Evolutionary conservation across 768 basidiomycete genomes (phyloP).

Genomic region (Tylopilus rubrobrunneus): DNA sequence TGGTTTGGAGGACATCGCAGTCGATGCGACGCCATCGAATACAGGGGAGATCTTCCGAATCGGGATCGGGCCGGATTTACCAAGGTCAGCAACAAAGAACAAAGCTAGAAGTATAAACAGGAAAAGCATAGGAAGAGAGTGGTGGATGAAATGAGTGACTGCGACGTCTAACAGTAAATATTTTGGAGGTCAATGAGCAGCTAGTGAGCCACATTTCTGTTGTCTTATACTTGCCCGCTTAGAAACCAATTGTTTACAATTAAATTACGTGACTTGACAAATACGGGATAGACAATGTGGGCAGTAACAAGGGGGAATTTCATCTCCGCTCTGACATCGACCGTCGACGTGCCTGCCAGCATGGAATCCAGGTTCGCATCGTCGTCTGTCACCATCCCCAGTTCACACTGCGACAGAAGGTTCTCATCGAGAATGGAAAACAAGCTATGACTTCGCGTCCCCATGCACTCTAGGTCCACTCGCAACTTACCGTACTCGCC

Average conservation of each 20-base stretch:
- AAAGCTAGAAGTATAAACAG: constrained; percentile 11
- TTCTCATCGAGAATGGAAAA: too few relatives aligned
- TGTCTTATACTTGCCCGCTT: not conserved
- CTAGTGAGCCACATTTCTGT: not conserved
- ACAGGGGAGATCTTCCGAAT: not conserved
- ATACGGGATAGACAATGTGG: not conserved
- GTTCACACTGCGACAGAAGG: too few relatives aligned
- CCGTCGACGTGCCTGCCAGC: not conserved
- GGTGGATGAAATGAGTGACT: constrained; percentile 14
- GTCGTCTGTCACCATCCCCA: too few relatives aligned
- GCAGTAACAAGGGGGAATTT: not conserved
- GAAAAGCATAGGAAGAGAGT: constrained; percentile 18
- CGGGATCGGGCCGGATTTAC: constrained; percentile 14
- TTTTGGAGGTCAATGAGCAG: not conserved
- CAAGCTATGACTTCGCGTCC: too few relatives aligned
- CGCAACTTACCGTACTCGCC: too few relatives aligned
- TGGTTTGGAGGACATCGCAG: not conserved
- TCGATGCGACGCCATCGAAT: not conserved
- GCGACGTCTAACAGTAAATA: constrained; percentile 13
- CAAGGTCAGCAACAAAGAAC: constrained; percentile 6
- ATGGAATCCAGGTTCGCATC: too few relatives aligned
- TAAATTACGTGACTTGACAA: not conserved
- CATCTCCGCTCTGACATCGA: not conserved
- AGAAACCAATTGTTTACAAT: not conserved
- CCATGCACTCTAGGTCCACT: too few relatives aligned